Evolutionary conservation across 176 grass and related monocot species (phyloP), one percentile per base, ranked within the genome.

Genomic region (Musa troglodytarum): DNA sequence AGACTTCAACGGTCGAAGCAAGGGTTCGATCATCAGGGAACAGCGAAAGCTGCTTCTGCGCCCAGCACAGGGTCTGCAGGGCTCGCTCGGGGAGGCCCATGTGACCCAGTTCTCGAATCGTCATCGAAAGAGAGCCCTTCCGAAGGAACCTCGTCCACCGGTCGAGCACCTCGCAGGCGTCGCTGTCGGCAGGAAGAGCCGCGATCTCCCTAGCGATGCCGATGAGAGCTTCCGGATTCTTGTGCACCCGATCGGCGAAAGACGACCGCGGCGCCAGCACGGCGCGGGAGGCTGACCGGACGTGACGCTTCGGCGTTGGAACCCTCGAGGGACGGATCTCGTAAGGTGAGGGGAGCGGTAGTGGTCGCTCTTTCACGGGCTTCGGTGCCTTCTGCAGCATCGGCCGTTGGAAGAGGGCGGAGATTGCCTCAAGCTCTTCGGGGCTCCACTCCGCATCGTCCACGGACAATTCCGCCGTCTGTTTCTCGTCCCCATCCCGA

Each of bases 81-180:
- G 88, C 94, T 20, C 84, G 80, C 14, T 91, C 80, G 0, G 94
- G 86, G 25, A 83, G 80, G 20, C 88, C 90, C 94, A 98, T 89
- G 65, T 93, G 86, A 52, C 94, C 90, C 16, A 93, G 81, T 86
- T 98, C 90, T 55, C 90, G 84, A 58, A 98, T 85, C 49, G 90
- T 93, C 80, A 93, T 80, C 0, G 94, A 93, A 34, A 98, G 14
- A 56, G 94, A 98, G 0, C 94, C 90, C 52, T 98, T 98, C 67
- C 86, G 80, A 34, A 98, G 80, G 79, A 98, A 93, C 49, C 72
- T 68, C 10, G 73, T 58, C 88, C 90, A 91, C 8, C 54, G 54
- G 63, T 93, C 80, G 1, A 98, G 90, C 78, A 93, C 88, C 52
- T 10, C 25, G 67, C 80, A 84, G 72, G 81, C 90, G 3, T 89